phyloP scores from a whole-genome alignment of 1,139 yeast species.

The Lodderomyces jiufengensis region DNA sequence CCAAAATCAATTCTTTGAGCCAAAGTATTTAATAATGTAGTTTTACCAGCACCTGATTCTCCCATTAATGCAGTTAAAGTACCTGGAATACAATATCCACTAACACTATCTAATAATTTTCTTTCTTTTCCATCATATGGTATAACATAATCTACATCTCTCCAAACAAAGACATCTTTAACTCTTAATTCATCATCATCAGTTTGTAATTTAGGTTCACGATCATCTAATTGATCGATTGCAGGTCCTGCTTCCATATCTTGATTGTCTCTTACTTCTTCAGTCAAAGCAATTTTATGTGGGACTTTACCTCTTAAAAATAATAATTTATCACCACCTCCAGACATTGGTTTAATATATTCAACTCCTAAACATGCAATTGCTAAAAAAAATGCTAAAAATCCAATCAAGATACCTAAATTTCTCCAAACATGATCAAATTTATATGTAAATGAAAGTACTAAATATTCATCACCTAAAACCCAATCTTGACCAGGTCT shows the following conservation, averaged over 20 bases:
- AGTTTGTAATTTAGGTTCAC: slow-evolving; percentile 5
- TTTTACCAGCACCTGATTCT: slow-evolving; percentile 69
- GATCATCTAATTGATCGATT: slow-evolving; percentile 38
- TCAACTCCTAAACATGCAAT: slow-evolving; percentile 49
- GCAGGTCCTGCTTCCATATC: slow-evolving; percentile 20
- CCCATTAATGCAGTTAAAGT: slow-evolving; percentile 72
- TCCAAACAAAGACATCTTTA: slow-evolving; percentile 40
- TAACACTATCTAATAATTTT: slow-evolving; percentile 51
- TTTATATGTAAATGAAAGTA: slow-evolving; percentile 37
- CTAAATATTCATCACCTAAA: slow-evolving; percentile 47
- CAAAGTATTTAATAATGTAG: slow-evolving; percentile 56
- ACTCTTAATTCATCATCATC: slow-evolving; percentile 26
- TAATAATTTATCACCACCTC: slow-evolving; percentile 57
- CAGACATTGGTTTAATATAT: slow-evolving; percentile 45
- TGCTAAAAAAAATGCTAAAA: slow-evolving; percentile 47
- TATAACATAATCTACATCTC: slow-evolving; percentile 40
- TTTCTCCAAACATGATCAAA: slow-evolving; percentile 61
- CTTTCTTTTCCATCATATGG: slow-evolving; percentile 40
- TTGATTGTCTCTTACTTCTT: slow-evolving; percentile 15
- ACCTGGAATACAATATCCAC: slow-evolving; percentile 67
- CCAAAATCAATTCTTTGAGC: slow-evolving; percentile 60
- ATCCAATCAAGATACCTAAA: slow-evolving; percentile 57
- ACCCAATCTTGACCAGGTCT: slow-evolving; percentile 42
- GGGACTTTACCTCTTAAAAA: slow-evolving; percentile 57
- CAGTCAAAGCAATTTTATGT: slow-evolving; percentile 18